Evolutionary conservation across 116 monocot species (phyloP).

Genomic region (Papilionanthe hybrid): DNA sequence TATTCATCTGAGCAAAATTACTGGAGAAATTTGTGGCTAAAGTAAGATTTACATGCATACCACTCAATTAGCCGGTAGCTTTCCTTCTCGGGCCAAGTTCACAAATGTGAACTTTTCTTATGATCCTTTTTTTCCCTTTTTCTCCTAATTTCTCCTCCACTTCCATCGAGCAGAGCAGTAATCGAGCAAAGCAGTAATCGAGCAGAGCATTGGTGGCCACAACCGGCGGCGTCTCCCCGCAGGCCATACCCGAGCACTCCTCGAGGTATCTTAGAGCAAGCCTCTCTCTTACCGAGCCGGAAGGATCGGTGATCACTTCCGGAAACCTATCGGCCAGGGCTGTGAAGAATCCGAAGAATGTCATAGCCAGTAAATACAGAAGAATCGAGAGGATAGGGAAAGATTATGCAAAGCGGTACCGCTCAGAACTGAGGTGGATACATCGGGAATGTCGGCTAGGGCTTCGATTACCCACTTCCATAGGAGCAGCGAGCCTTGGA

Average conservation of each 20-base stretch:
- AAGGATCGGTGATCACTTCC: neutral
- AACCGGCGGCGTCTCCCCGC: slow-evolving; percentile 4
- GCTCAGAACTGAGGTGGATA: neutral
- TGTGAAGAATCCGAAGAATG: slow-evolving; percentile 1
- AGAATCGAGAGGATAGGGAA: neutral
- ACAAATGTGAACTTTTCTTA: too few relatives aligned
- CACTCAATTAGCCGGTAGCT: too few relatives aligned
- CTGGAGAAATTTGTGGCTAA: too few relatives aligned
- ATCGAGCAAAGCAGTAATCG: too few relatives aligned
- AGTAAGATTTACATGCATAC: too few relatives aligned
- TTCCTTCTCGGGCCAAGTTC: too few relatives aligned
- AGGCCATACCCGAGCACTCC: slow-evolving; percentile 4
- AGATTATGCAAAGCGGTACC: neutral
- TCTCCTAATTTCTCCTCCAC: too few relatives aligned
- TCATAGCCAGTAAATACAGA: neutral
- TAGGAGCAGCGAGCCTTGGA: neutral
- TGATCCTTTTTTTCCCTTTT: too few relatives aligned
- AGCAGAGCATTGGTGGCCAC: neutral
- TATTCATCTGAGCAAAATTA: too few relatives aligned
- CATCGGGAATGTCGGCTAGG: slow-evolving; percentile 6
- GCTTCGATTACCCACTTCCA: slow-evolving; percentile 8
- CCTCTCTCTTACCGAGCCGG: neutral
- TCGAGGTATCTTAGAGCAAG: slow-evolving; percentile 7
- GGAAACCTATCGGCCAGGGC: slow-evolving; percentile 6
- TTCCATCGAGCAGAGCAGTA: too few relatives aligned